Conservation (phyloP, 176 grass and related monocot genomes). For the Eleusine indica region DNA sequence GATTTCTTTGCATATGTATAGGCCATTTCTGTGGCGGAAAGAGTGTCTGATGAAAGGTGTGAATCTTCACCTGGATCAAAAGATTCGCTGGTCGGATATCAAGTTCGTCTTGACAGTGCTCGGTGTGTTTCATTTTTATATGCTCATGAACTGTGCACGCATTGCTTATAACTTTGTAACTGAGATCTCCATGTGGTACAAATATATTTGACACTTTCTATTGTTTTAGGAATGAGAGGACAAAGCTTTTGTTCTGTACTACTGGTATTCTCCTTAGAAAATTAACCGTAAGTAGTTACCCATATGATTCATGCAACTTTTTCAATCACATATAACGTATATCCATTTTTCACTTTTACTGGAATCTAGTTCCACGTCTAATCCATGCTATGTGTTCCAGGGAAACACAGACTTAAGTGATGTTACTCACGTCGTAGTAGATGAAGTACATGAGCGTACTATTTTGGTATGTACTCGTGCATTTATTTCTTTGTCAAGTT, state of each 20-base stretch:
- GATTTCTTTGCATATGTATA: conserved; percentile 37
- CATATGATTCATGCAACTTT: conserved; percentile 29
- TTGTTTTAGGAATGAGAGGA: conserved; percentile 79
- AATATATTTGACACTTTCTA: conserved; percentile 7
- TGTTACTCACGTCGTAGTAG: conserved; percentile 91
- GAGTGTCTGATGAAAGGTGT: conserved; percentile 94
- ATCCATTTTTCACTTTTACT: conserved; percentile 29
- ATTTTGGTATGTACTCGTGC: conserved; percentile 75
- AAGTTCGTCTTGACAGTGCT: conserved; percentile 95
- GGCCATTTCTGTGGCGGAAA: conserved; percentile 98
- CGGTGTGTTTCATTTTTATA: conserved; percentile 60
- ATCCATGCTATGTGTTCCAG: conserved; percentile 49
- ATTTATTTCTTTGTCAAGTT: conserved; percentile 38
- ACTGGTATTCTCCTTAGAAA: conserved; percentile 97
- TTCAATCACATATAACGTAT: conserved; percentile 20
- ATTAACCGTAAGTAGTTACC: conserved; percentile 63
- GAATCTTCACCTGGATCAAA: conserved; percentile 91
- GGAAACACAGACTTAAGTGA: conserved; percentile 86
- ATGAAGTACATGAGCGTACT: conserved; percentile 96
- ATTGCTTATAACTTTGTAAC: conserved; percentile 18
- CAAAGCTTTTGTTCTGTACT: conserved; percentile 95
- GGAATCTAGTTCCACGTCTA: neutral
- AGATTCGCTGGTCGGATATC: conserved; percentile 89
- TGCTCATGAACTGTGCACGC: conserved; percentile 25
- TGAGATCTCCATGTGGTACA: conserved; percentile 19